These are phyloP conservation scores for Talaromyces sp. DNA, from an alignment of 2,329 filamentous ascomycete genomes.

Conservation along the genomic window DNA sequence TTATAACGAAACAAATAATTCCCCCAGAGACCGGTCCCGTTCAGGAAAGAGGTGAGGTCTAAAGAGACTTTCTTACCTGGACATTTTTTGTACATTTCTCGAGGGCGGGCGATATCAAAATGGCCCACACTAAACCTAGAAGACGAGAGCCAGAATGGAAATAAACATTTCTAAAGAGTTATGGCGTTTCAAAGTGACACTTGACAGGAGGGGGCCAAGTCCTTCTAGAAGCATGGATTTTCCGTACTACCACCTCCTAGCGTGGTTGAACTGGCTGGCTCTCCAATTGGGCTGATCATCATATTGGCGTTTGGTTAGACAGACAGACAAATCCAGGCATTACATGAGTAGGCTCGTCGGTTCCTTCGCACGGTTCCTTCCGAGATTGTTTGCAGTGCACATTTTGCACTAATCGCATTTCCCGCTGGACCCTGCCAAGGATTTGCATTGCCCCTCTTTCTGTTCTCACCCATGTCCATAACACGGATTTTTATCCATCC, in stretches of 20 bases:
- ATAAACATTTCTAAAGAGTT: neutral
- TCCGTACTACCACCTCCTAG: neutral
- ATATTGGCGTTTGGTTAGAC: neutral
- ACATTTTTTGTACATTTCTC: neutral
- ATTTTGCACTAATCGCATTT: neutral
- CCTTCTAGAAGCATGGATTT: neutral
- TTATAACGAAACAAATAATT: slow-evolving; percentile 6
- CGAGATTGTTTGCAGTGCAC: neutral
- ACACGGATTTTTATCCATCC: neutral
- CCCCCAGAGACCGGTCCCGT: neutral
- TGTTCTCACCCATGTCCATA: neutral
- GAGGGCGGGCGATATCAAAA: neutral
- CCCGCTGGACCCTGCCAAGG: neutral
- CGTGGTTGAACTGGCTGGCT: neutral
- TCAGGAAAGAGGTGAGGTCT: neutral
- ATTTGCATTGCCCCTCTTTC: neutral
- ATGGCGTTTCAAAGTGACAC: neutral
- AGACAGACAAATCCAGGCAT: neutral
- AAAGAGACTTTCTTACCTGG: neutral
- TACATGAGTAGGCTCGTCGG: neutral
- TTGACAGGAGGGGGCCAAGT: neutral
- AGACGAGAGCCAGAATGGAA: neutral
- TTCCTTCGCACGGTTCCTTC: neutral
- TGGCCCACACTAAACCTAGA: neutral
- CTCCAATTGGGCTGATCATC: neutral